Evolutionary conservation across 345 rosid genomes (phyloP), one percentile per base, ranked within the genome.

Genomic region (Erodium maritimum): DNA sequence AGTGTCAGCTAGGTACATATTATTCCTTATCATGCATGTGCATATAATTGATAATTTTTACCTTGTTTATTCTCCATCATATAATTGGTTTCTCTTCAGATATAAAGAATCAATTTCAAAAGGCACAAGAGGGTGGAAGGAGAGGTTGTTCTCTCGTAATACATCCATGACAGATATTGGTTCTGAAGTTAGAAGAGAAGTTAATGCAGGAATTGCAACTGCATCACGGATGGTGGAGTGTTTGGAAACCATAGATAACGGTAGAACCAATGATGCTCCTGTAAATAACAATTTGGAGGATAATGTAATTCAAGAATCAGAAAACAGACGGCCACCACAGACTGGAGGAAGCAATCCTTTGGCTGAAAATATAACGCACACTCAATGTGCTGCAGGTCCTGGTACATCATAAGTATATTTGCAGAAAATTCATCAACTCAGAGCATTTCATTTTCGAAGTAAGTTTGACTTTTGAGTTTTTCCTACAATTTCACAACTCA

Each of bases 71-170:
- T 24, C 18, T 20, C n/a, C 42, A 0, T 19, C 14, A 18, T 18
- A 5, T 16, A 52, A 52, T 52, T 52, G 20, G 14, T 52, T 1
- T 6, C 4, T 18, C 55, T 45, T 59, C 56, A 85, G 91, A 65
- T 85, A 82, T 62, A 82, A 75, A 63, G 91, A 85, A 50, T 78
- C 88, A 0, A 70, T 82, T 60, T 77, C 88, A 23, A 82, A 68
- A 77, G 77, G 83, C 66, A 80, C 86, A n/a, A 77, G 80, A 67
- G 85, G 85, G 65, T 83, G 88, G 93, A 82, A 70, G 57, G 93
- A 82, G 71, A 80, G 81, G 71, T 61, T 72, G 21, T 85, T 82
- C 65, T 71, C 89, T 58, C 83, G 87, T 19, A 79, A 67, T 58
- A 54, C 73, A 69, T 69, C 79, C 12, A 58, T 72, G 74, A 67